Conservation (phyloP, 1,139 yeast genomes). For the Hemisphaericaspora xylofermentans region DNA sequence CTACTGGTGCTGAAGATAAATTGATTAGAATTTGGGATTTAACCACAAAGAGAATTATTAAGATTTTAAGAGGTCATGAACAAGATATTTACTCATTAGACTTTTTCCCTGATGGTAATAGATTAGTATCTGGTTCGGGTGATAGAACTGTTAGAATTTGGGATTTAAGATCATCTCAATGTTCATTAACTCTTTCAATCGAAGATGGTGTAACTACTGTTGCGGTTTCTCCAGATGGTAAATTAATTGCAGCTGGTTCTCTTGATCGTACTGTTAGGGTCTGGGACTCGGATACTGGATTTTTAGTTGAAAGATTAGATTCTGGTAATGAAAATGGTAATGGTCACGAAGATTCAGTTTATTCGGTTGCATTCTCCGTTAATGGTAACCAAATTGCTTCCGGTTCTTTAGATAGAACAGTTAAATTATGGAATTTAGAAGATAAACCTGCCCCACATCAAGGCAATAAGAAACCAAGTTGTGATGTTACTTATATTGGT, state of each 20-base stretch:
- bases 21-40: constrained; percentile 97
- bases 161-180: constrained; percentile 92
- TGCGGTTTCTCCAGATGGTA: constrained; percentile 94
- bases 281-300: constrained; percentile 95
- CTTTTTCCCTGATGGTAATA: constrained; percentile 92
- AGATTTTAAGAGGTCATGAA: constrained; percentile 91
- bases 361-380: constrained; percentile 90
- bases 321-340: constrained; percentile 84
- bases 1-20: constrained; percentile 98
- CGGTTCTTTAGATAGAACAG: constrained; percentile 94
- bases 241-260: constrained; percentile 93
- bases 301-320: constrained; percentile 88
- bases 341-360: constrained; percentile 96
- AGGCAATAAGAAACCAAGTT: constrained; percentile 52
- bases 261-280: constrained; percentile 94
- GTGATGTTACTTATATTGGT: constrained; percentile 92
- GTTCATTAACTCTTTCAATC: constrained; percentile 83
- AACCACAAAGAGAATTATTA: constrained; percentile 79
- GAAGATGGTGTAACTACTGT: constrained; percentile 99
- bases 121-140: constrained; percentile 93
- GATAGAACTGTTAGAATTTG: constrained; percentile 96
- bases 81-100: constrained; percentile 96
- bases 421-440: constrained; percentile 89
- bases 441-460: constrained; percentile 51
- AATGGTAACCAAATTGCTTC: constrained; percentile 91